These are phyloP conservation scores for Cryptococcus sp. DNA, from an alignment of 1,284 basidiomycete genomes.

Conservation along the genomic window DNA sequence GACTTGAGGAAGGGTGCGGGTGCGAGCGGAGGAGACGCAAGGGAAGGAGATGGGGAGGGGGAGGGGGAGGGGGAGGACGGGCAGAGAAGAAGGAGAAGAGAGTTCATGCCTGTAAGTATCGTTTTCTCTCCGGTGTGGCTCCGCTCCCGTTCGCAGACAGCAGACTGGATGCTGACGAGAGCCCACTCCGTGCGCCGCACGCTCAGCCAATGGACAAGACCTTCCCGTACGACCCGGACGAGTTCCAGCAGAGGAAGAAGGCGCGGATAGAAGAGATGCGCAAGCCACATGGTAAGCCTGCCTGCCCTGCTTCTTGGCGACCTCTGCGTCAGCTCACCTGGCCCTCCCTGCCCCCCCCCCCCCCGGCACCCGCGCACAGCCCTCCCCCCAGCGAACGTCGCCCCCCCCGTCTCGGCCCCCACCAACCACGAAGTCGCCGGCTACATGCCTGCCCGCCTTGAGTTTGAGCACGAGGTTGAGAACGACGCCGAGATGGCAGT, in stretches of 20 bases:
- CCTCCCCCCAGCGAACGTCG: slow-evolving; percentile 51
- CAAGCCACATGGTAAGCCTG: slow-evolving; percentile 50
- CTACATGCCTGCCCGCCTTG: slow-evolving; percentile 91
- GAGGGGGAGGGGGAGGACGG: slow-evolving; percentile 14
- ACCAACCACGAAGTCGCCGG: slow-evolving; percentile 91
- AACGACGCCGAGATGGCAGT: slow-evolving; percentile 94
- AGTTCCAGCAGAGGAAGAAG: slow-evolving; percentile 83
- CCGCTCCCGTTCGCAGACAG: too few species aligned
- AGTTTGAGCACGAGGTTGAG: slow-evolving; percentile 96
- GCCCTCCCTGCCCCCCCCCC: background rate
- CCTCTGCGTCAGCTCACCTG: background rate
- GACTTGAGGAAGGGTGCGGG: slow-evolving; percentile 11
- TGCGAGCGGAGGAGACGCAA: background rate
- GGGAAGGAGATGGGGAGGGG: slow-evolving; percentile 1
- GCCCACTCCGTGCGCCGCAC: slow-evolving; percentile 9
- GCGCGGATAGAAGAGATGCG: slow-evolving; percentile 67
- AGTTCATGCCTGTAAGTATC: slow-evolving; percentile 65
- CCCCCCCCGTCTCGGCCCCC: slow-evolving; percentile 86
- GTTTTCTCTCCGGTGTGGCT: slow-evolving; percentile 23
- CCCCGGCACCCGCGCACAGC: slow-evolving; percentile 21
- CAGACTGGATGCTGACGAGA: background rate
- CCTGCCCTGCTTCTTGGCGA: background rate
- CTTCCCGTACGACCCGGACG: slow-evolving; percentile 71
- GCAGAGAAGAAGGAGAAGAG: slow-evolving; percentile 17
- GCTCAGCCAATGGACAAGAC: slow-evolving; percentile 61